A percentile compares a stretch with the other conserved stretches of the same genome.
Evolutionary conservation across 2,329 filamentous ascomycete species (phyloP).

Genomic region (Hymenoscyphus albidus): DNA sequence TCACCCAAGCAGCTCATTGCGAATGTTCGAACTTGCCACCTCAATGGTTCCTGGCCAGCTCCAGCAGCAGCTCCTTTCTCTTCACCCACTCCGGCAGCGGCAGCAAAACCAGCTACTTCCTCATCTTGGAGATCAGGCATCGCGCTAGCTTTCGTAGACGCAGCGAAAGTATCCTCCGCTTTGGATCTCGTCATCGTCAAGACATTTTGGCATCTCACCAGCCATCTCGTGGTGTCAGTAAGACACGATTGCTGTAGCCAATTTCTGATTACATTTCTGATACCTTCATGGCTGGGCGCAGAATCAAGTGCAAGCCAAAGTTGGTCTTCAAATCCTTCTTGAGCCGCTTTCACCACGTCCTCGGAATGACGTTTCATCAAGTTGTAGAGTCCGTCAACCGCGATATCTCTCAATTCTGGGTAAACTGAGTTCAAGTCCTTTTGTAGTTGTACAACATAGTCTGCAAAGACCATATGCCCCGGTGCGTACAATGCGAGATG

Average conservation of each 20-base stretch:
- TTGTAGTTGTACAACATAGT: conserved; percentile 81
- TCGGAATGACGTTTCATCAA: conserved; percentile 90
- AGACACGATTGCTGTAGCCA: conserved; percentile 92
- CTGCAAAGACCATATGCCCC: conserved; percentile 75
- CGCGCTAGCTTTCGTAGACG: conserved; percentile 46
- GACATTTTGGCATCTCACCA: conserved; percentile 81
- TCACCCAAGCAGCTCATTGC: conserved; percentile 86
- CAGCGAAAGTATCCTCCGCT: conserved; percentile 46
- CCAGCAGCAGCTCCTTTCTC: conserved; percentile 48
- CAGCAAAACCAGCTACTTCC: conserved; percentile 91
- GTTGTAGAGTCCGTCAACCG: conserved; percentile 85
- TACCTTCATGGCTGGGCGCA: conserved; percentile 68
- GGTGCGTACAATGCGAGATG: conserved; percentile 91
- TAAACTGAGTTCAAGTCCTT: conserved; percentile 68
- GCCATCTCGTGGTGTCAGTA: conserved; percentile 76
- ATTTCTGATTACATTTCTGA: conserved; percentile 84
- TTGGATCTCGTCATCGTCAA: conserved; percentile 81
- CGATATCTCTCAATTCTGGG: conserved; percentile 68
- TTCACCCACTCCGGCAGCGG: conserved; percentile 60
- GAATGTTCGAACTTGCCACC: conserved; percentile 95
- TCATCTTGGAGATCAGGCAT: conserved; percentile 87
- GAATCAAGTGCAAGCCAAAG: conserved; percentile 87
- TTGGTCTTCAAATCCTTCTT: conserved; percentile 79
- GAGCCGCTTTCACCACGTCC: conserved; percentile 73
- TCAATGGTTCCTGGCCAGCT: conserved; percentile 77